A percentile compares a stretch with the other conserved stretches of the same genome.
These are phyloP conservation scores for Eremothecium gossypii DNA, from an alignment of 1,139 yeast genomes.

Conservation along the genomic window DNA sequence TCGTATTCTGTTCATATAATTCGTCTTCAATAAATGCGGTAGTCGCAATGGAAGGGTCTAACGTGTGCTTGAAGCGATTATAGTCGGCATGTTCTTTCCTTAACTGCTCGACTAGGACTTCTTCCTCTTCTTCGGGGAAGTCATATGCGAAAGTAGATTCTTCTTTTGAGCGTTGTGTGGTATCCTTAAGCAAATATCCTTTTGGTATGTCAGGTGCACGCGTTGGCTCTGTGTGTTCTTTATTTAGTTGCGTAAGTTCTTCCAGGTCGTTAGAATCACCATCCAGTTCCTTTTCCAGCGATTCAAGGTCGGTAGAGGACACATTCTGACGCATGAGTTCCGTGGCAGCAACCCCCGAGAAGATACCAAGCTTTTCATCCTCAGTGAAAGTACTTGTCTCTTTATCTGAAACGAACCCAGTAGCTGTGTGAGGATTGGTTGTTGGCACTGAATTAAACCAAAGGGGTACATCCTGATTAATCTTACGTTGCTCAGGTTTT, in stretches of 20 bases:
- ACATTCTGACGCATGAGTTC: background rate
- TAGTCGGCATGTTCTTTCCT: slow-evolving; percentile 65
- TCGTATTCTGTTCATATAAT: slow-evolving; percentile 44
- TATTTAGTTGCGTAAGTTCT: no score
- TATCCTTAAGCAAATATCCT: no score
- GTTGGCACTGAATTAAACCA: slow-evolving; percentile 4
- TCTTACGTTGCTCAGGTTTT: background rate
- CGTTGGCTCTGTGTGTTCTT: no score
- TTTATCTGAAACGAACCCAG: slow-evolving; percentile 3
- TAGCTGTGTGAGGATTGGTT: background rate
- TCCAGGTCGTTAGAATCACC: no score
- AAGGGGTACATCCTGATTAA: slow-evolving; percentile 3
- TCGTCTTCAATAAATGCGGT: slow-evolving; percentile 28
- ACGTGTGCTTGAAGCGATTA: slow-evolving; percentile 46
- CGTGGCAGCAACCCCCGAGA: background rate
- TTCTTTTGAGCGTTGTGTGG: no score
- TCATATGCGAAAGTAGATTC: slow-evolving; percentile 40
- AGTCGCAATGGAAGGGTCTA: slow-evolving; percentile 30
- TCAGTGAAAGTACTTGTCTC: background rate
- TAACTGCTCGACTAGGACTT: slow-evolving; percentile 50
- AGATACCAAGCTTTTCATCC: background rate
- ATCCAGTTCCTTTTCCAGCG: no score
- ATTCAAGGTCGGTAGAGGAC: no score
- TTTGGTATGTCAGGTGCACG: no score
- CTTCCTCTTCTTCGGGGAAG: slow-evolving; percentile 72